These are phyloP conservation scores for Trichoderma semiorbis DNA, from an alignment of 2,329 filamentous ascomycete species.

Conservation along the genomic window DNA sequence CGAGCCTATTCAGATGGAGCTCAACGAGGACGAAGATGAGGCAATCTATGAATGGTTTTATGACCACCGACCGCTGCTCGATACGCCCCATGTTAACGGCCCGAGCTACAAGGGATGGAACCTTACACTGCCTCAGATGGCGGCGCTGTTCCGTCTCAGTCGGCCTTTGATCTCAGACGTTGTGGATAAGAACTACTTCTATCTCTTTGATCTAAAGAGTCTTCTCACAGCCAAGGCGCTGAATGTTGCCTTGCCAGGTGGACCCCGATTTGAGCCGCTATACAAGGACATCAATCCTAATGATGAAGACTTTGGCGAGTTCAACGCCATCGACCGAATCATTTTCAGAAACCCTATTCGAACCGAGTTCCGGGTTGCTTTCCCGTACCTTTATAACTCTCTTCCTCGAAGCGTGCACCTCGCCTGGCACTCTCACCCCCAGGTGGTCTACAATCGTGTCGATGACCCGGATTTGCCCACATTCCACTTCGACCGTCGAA, in stretches of 20 bases:
- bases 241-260: slow-evolving; percentile 96
- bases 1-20: slow-evolving; percentile 97
- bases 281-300: slow-evolving; percentile 99
- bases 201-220: slow-evolving; percentile 93
- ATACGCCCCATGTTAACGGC: slow-evolving; percentile 91
- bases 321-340: slow-evolving; percentile 98
- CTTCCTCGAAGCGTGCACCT: slow-evolving; percentile 90
- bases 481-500: slow-evolving; percentile 96
- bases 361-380: slow-evolving; percentile 93
- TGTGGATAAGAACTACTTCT: slow-evolving; percentile 94
- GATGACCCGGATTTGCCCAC: slow-evolving; percentile 88
- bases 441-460: slow-evolving; percentile 83
- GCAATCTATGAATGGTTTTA: slow-evolving; percentile 97
- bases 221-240: slow-evolving; percentile 95
- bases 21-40: slow-evolving; percentile 88
- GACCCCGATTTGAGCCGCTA: slow-evolving; percentile 90
- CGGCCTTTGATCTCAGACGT: slow-evolving; percentile 87
- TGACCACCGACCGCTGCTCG: slow-evolving; percentile 83
- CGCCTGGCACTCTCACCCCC: slow-evolving; percentile 90
- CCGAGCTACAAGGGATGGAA: slow-evolving; percentile 98
- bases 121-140: slow-evolving; percentile 89
- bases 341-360: slow-evolving; percentile 95
- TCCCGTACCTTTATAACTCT: slow-evolving; percentile 94
- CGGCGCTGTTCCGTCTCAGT: slow-evolving; percentile 86
- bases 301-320: slow-evolving; percentile 98